phyloP scores from a whole-genome alignment of 108 stramenopile species.

The Skeletonema menzelii region DNA sequence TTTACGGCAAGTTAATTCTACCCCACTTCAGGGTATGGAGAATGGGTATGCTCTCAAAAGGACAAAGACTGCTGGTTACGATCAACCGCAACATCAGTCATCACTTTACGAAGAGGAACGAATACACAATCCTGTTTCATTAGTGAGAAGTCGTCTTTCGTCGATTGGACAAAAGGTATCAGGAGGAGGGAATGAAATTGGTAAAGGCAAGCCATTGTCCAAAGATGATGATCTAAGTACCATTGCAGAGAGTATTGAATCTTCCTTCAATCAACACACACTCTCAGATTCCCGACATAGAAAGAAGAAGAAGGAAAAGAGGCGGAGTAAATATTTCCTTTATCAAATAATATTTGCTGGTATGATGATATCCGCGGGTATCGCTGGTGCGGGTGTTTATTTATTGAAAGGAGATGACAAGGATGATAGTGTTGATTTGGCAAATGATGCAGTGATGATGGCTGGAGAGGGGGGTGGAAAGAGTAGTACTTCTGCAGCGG shows the following conservation, averaged over 20 bases:
- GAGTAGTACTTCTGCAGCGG: not conserved
- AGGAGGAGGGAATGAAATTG: not conserved
- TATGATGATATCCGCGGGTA: not conserved
- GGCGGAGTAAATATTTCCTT: not conserved
- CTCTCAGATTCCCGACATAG: not conserved
- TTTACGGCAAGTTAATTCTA: not conserved
- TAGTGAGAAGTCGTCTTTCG: not conserved
- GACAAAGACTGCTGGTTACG: not conserved
- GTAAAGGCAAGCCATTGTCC: not conserved
- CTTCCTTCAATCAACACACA: not conserved
- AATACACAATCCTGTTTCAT: not conserved
- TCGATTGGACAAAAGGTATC: not conserved
- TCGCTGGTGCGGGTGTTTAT: not conserved
- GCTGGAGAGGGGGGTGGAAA: not conserved
- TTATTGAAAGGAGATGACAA: not conserved
- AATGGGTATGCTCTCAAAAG: not conserved
- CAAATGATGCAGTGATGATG: not conserved
- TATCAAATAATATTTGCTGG: not conserved
- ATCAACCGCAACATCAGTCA: not conserved
- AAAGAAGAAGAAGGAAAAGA: not conserved
- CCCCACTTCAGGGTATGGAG: not conserved
- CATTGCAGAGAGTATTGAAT: not conserved
- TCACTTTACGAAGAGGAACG: not conserved
- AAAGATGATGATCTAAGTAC: not conserved
- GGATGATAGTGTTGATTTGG: not conserved